phyloP scores from a whole-genome alignment of 2,329 filamentous ascomycete genomes.

The Verticillium zaregamsianum region DNA sequence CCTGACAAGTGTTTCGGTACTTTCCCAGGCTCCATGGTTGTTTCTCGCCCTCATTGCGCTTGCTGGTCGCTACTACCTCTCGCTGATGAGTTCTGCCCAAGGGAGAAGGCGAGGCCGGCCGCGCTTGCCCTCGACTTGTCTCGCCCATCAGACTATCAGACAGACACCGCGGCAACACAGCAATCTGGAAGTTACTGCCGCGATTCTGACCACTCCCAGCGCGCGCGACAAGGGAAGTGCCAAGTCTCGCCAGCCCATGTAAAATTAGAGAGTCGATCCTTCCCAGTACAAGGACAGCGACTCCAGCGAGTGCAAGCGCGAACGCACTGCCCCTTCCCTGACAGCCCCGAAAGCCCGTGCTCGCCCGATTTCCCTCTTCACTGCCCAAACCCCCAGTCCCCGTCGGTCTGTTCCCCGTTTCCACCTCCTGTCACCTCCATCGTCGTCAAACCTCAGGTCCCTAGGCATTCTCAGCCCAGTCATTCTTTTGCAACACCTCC shows the following conservation, averaged over 20 bases:
- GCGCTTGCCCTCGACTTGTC: background rate
- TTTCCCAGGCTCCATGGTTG: background rate
- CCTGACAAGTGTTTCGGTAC: background rate
- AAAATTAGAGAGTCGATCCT: background rate
- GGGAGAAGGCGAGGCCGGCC: background rate
- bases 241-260: background rate
- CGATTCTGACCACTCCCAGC: background rate
- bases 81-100: background rate
- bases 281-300: background rate
- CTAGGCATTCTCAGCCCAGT: background rate
- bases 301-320: background rate
- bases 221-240: background rate
- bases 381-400: background rate
- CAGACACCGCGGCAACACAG: background rate
- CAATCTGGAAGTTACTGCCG: background rate
- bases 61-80: background rate
- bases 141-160: background rate
- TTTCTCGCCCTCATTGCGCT: background rate
- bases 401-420: conserved; percentile 1
- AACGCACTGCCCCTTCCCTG: background rate
- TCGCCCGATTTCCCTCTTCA: conserved; percentile 1
- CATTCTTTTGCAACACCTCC: conserved; percentile 2
- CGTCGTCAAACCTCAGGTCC: background rate
- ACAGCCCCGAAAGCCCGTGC: background rate
- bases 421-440: conserved; percentile 3